These are phyloP conservation scores for Chytriomyces confervae DNA, from an alignment of 192 early-diverging fungal genomes.

Conservation along the genomic window DNA sequence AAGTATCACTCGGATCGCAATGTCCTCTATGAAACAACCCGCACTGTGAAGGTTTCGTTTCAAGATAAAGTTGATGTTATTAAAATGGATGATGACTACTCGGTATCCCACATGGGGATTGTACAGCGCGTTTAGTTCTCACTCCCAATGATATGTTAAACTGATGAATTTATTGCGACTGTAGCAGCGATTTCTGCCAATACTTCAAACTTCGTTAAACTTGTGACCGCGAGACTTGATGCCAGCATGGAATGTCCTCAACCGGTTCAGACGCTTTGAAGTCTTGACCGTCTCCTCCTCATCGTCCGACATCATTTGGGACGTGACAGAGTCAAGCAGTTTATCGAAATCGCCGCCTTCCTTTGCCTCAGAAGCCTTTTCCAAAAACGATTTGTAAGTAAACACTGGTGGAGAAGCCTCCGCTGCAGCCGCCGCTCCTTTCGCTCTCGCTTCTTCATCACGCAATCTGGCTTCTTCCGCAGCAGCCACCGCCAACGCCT, in stretches of 20 bases:
- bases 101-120: too few relatives aligned
- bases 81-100: too few relatives aligned
- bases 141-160: too few relatives aligned
- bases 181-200: too few relatives aligned
- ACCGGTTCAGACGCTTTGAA: slow-evolving; percentile 7
- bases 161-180: too few relatives aligned
- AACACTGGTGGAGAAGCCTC: background rate
- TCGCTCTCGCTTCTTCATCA: background rate
- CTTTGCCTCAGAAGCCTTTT: slow-evolving; percentile 11
- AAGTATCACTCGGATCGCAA: too few relatives aligned
- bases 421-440: background rate
- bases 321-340: background rate
- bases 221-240: background rate
- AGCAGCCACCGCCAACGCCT: slow-evolving; percentile 13
- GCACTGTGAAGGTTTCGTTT: too few relatives aligned
- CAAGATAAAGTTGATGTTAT: too few relatives aligned
- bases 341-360: slow-evolving; percentile 12
- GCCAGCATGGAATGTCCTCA: slow-evolving; percentile 22
- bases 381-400: slow-evolving; percentile 20
- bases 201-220: slow-evolving; percentile 7
- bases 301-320: background rate
- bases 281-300: slow-evolving; percentile 9
- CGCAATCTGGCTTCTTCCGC: slow-evolving; percentile 7
- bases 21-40: too few relatives aligned
- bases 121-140: too few relatives aligned